Percentiles rank a stretch among this genome's conserved stretches.
Evolutionary conservation across 2,329 filamentous ascomycete genomes (phyloP).

Genomic region (Cladosporium colombiae): DNA sequence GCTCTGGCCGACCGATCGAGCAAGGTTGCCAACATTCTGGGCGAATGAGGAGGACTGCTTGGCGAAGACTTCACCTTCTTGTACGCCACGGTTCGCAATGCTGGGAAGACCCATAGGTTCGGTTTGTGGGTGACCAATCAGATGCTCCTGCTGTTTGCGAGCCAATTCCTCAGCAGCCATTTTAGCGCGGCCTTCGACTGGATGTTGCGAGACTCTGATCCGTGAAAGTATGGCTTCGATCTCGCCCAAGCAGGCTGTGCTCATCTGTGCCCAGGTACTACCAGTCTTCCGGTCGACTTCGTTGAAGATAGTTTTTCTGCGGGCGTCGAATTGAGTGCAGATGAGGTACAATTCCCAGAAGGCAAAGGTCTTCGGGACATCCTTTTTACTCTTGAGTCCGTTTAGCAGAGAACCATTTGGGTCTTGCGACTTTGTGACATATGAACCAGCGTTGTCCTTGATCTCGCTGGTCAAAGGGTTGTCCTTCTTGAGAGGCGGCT

Average conservation of each 20-base stretch:
- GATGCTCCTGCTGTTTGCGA: conserved; percentile 25
- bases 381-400: conserved; percentile 80
- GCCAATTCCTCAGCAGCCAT: conserved; percentile 23
- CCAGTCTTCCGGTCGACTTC: conserved; percentile 81
- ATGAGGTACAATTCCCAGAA: conserved; percentile 90
- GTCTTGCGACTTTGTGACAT: conserved; percentile 51
- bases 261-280: conserved; percentile 79
- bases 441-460: conserved; percentile 48
- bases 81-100: conserved; percentile 32
- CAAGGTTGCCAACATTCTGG: conserved; percentile 46
- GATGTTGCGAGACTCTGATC: conserved; percentile 55
- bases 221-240: conserved; percentile 68
- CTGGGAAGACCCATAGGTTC: conserved; percentile 31
- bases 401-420: conserved; percentile 87
- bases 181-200: conserved; percentile 24
- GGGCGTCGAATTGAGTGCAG: conserved; percentile 69
- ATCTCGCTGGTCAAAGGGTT: conserved; percentile 80
- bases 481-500: conserved; percentile 80
- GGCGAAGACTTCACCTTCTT: conserved; percentile 30
- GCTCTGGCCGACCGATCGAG: conserved; percentile 52
- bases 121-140: conserved; percentile 38
- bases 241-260: conserved; percentile 66
- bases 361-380: conserved; percentile 77
- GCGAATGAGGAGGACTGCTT: conserved; percentile 24
- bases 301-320: conserved; percentile 78